A percentile compares a stretch with the other conserved stretches of the same genome.
Evolutionary conservation across 225 moss, liverwort and hornwort species (phyloP).

Genomic region (Asterella californica): DNA sequence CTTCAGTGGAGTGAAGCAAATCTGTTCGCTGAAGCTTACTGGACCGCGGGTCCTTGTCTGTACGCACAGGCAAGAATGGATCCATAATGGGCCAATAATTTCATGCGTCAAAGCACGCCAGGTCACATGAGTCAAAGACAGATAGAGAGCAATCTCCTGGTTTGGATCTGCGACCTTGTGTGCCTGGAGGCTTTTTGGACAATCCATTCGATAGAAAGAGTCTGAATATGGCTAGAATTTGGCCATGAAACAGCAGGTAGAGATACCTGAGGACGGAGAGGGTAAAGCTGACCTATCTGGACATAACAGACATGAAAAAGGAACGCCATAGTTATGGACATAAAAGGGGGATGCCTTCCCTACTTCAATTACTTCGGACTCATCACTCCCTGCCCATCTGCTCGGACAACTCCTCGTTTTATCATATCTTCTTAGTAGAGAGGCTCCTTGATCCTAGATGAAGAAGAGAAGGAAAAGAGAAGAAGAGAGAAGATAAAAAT

Average conservation of each 20-base stretch:
- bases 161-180: slow-evolving; percentile 40
- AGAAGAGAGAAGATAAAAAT: slow-evolving; percentile 8
- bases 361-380: slow-evolving; percentile 14
- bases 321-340: slow-evolving; percentile 26
- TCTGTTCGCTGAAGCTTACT: slow-evolving; percentile 98
- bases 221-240: slow-evolving; percentile 30
- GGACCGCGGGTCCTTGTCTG: slow-evolving; percentile 99
- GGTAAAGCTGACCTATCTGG: slow-evolving; percentile 33
- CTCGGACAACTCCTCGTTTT: neutral
- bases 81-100: slow-evolving; percentile 69
- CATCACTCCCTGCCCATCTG: neutral
- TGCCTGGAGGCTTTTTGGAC: slow-evolving; percentile 34
- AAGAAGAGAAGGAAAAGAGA: slow-evolving; percentile 9
- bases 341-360: slow-evolving; percentile 19
- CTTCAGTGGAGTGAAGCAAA: slow-evolving; percentile 84
- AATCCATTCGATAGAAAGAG: slow-evolving; percentile 28
- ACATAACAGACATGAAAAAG: slow-evolving; percentile 30
- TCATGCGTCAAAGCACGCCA: slow-evolving; percentile 60
- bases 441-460: neutral
- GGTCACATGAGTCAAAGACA: slow-evolving; percentile 54
- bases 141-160: slow-evolving; percentile 38
- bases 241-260: slow-evolving; percentile 36
- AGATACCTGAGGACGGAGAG: slow-evolving; percentile 25
- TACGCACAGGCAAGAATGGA: slow-evolving; percentile 85
- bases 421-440: neutral